These are phyloP conservation scores for Chaetomium olivaceum DNA, from an alignment of 2,329 filamentous ascomycete species.

Conservation along the genomic window DNA sequence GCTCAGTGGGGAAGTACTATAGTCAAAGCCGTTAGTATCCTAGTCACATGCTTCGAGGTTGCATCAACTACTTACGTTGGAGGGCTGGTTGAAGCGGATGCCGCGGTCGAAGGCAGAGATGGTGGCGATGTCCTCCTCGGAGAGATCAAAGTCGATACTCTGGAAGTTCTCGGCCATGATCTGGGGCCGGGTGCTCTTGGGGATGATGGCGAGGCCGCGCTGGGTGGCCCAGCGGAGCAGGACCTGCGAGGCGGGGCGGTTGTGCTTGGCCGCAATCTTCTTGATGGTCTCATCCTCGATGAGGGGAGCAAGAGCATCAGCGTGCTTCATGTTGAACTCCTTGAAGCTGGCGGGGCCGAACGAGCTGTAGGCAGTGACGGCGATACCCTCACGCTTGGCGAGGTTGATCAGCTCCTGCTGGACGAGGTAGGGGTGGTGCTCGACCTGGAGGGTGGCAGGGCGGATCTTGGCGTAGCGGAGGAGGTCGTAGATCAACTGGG, in stretches of 20 bases:
- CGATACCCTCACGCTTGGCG: conserved; percentile 68
- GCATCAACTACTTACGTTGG: conserved; percentile 31
- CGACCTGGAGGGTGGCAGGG: conserved; percentile 79
- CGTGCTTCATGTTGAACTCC: conserved; percentile 72
- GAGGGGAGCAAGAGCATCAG: conserved; percentile 64
- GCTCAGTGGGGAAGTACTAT: conserved; percentile 57
- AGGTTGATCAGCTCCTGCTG: conserved; percentile 71
- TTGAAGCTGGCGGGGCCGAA: conserved; percentile 79
- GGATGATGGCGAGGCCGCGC: conserved; percentile 77
- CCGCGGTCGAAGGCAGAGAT: conserved; percentile 66
- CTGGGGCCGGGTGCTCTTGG: conserved; percentile 64
- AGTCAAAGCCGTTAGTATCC: not conserved
- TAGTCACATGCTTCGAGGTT: not conserved
- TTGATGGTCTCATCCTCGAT: conserved; percentile 70
- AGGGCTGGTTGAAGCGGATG: conserved; percentile 76
- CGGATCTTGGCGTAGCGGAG: conserved; percentile 74
- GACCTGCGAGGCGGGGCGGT: conserved; percentile 75
- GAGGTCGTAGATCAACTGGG: conserved; percentile 74
- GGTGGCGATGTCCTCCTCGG: conserved; percentile 63
- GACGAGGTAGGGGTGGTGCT: conserved; percentile 86
- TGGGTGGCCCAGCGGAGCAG: conserved; percentile 87
- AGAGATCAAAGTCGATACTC: conserved; percentile 65
- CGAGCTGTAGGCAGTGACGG: conserved; percentile 79
- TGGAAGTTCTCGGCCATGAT: conserved; percentile 67
- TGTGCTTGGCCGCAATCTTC: conserved; percentile 66